Base-by-base conservation (phyloP, 257 asterid species). In the Capsicum chinense region DNA sequence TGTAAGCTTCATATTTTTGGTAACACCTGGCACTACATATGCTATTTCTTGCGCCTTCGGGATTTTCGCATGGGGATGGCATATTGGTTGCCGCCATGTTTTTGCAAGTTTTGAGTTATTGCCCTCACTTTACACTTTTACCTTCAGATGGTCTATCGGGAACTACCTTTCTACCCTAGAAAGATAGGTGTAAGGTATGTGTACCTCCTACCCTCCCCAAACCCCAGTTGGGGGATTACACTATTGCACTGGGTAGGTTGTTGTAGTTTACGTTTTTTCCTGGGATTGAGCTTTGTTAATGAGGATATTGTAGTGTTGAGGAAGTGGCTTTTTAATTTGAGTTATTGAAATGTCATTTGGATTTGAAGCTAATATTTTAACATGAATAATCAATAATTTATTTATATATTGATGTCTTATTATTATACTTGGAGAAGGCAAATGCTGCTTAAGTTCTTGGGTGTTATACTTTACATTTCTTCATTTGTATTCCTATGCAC, bases 371-470 rank as follows among this genome's bases (percentile, higher is more conserved):
- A 5, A 71, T 71, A 44, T 15, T 74, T 74, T 74, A 74, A 74
- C 44, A 50, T 50, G 60, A 74, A 52, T 56, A 21, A 21, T 74
- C 62, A 74, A 74, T 74, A 54, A 74, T 50, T 74, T 74, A 50
- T 74, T 74, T 74, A 74, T 74, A 74, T 74, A 50, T 50, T 74
- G 80, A 19, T 6, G 62, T 74, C 62, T 50, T 74, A 21, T 48
- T 74, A 74, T 74, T 35, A 74, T 26, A 54, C 81, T 50, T 74
- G 7, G 80, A 50, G 47, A 12, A 50, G 21, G 13, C 60, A 74
- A 50, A 26, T 74, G 81, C 62, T 50, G 62, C 81, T 50, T 74
- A 26, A 21, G 57, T 50, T 74, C 74, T 67, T 74, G 81, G 62
- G 50, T 50, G 62, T 74, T 74, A 6, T 50, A 74, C 62, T 52